Percentiles rank a stretch among this genome's conserved stretches.
phyloP scores from a whole-genome alignment of 768 basidiomycete species.

The Butyriboletus loyo region DNA sequence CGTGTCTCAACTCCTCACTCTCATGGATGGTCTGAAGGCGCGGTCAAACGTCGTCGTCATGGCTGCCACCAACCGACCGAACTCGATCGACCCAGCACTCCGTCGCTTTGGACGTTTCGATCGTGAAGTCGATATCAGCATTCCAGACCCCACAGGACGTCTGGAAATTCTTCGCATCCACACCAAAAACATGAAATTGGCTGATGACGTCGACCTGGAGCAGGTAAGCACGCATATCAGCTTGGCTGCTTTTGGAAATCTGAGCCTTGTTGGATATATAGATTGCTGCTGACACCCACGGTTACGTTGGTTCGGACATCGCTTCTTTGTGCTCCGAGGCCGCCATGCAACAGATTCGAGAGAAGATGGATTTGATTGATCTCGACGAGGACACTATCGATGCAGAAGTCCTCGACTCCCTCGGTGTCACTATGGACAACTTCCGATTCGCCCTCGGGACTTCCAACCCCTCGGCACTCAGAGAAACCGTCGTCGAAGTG shows the following conservation, averaged over 20 bases:
- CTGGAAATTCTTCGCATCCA: constrained; percentile 98
- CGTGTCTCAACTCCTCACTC: constrained; percentile 94
- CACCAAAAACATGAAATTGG: constrained; percentile 99
- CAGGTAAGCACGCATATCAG: constrained; percentile 46
- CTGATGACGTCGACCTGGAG: constrained; percentile 95
- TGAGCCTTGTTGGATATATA: constrained; percentile 30
- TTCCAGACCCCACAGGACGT: constrained; percentile 98
- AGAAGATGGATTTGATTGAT: constrained; percentile 99
- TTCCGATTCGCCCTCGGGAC: constrained; percentile 98
- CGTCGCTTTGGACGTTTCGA: constrained; percentile 99
- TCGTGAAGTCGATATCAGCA: constrained; percentile 98
- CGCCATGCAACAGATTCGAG: constrained; percentile 99
- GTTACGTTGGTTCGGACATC: constrained; percentile 98
- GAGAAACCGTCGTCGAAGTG: constrained; percentile 99
- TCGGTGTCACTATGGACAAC: constrained; percentile 99
- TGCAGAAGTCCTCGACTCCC: constrained; percentile 96
- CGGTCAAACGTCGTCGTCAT: constrained; percentile 99
- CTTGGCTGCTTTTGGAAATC: not conserved
- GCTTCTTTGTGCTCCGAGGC: constrained; percentile 98
- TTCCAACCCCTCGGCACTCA: constrained; percentile 96
- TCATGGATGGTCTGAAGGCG: constrained; percentile 99
- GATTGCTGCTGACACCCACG: constrained; percentile 99
- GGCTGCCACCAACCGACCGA: constrained; percentile 98
- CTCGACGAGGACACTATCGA: constrained; percentile 98
- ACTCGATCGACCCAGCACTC: constrained; percentile 98